Base-by-base conservation (phyloP, 2,329 filamentous ascomycete genomes). In the Venturia aucupariae region DNA sequence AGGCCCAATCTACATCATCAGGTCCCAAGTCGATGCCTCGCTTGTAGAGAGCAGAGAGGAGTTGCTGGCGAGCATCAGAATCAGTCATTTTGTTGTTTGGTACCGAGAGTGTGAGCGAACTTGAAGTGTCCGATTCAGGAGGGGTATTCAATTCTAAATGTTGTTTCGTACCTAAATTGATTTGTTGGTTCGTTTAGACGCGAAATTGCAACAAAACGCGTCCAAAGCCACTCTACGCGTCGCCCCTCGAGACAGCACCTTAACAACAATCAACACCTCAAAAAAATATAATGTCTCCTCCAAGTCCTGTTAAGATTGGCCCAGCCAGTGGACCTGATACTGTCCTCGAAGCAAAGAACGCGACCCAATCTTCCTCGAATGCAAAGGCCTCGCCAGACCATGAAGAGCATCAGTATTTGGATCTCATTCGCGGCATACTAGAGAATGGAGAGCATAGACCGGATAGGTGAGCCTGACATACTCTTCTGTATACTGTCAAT, bases 321-420 rank as follows among this genome's bases (percentile, higher is more conserved):
- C n/a, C n/a, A n/a, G 69, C 71, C 15, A 71, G 68, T 57, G 71
- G 69, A n/a, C 69, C 70, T n/a, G 55, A 68, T 46, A 66, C 67
- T 44, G 61, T 66, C 8, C 63, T 72, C 46, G 67, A 70, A 64
- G n/a, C 41, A 19, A 63, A 41, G 2, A 32, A 38, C 70, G 1
- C 39, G 10, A 51, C 13, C 15, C n/a, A 22, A 13, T 55, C 46
- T 5, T 22, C 44, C 17, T n/a, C 19, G 41, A 24, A 39, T 24
- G 8, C 61, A 39, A 63, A 63, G 38, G 57, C 57, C 32, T 30
- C 57, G 27, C 35, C 61, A 27, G 48, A 38, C 8, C 91, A 96
- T 72, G 92, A 97, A 79, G 94, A 99, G 78, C 81, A 92, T 72
- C 94, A 97, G 77, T 99, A 99, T 75, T 86, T 99, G 66, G 84